These are phyloP conservation scores for Geranomyces variabilis DNA, from an alignment of 192 early-diverging fungal genomes.

Conservation along the genomic window DNA sequence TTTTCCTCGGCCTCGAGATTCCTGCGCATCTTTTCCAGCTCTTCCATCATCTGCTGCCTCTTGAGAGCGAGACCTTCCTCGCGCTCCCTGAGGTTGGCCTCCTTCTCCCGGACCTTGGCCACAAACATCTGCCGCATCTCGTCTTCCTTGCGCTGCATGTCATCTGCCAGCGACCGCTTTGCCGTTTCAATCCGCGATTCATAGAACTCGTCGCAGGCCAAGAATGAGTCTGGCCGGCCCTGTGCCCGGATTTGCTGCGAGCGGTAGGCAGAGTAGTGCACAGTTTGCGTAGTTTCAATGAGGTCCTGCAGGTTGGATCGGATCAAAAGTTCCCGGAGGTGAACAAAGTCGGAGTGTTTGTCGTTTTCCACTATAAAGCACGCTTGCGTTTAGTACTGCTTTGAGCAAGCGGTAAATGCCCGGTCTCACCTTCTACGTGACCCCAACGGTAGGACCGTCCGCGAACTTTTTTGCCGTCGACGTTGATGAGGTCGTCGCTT, in stretches of 20 bases:
- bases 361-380: constrained; percentile 79
- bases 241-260: constrained; percentile 79
- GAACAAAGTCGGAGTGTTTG: constrained; percentile 96
- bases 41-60: constrained; percentile 55
- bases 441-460: constrained; percentile 97
- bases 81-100: constrained; percentile 56
- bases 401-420: background rate
- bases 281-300: constrained; percentile 94
- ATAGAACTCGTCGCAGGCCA: constrained; percentile 80
- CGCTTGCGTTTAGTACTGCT: too few relatives aligned
- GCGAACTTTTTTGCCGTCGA: constrained; percentile 87
- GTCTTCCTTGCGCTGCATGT: constrained; percentile 76
- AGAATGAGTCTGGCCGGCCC: constrained; percentile 77
- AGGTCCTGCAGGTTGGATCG: constrained; percentile 93
- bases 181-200: constrained; percentile 72
- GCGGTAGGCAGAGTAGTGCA: constrained; percentile 96
- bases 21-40: constrained; percentile 51
- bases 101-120: constrained; percentile 64
- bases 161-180: constrained; percentile 60
- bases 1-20: constrained; percentile 47
- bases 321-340: constrained; percentile 88
- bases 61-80: constrained; percentile 54
- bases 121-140: constrained; percentile 69
- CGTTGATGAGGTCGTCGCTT: constrained; percentile 80
- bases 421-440: constrained; percentile 74